phyloP scores from a whole-genome alignment of 2,329 filamentous ascomycete species.

The Cytospora schulzeri region DNA sequence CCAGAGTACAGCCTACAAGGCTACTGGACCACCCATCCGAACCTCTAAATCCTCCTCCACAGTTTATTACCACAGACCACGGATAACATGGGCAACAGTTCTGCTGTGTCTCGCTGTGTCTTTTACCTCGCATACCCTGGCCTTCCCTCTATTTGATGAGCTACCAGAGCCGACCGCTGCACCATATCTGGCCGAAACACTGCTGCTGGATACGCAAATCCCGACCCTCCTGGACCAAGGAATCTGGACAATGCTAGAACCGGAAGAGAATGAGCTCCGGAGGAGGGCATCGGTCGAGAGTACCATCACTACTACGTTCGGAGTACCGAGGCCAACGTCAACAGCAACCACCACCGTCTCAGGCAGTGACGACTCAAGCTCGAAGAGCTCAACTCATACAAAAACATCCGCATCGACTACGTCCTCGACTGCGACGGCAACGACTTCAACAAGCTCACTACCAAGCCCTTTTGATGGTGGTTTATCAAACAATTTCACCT shows the following conservation, averaged over 20 bases:
- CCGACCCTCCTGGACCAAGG: slow-evolving; percentile 38
- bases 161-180: slow-evolving; percentile 32
- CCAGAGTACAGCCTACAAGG: slow-evolving; percentile 19
- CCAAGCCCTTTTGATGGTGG: slow-evolving; percentile 70
- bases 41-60: neutral
- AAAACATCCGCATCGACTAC: slow-evolving; percentile 29
- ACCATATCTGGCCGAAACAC: slow-evolving; percentile 35
- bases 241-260: slow-evolving; percentile 42
- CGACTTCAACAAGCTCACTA: slow-evolving; percentile 43
- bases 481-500: slow-evolving; percentile 63
- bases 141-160: slow-evolving; percentile 27
- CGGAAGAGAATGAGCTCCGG: slow-evolving; percentile 36
- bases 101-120: slow-evolving; percentile 30
- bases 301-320: slow-evolving; percentile 20
- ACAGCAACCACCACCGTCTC: slow-evolving; percentile 38
- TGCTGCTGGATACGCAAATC: slow-evolving; percentile 42
- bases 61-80: slow-evolving; percentile 27
- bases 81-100: slow-evolving; percentile 35
- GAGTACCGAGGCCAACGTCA: slow-evolving; percentile 26
- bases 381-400: neutral
- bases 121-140: slow-evolving; percentile 34
- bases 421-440: slow-evolving; percentile 34
- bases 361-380: slow-evolving; percentile 1
- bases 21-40: slow-evolving; percentile 7
- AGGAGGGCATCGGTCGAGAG: slow-evolving; percentile 24